Evolutionary conservation across 345 rosid species (phyloP), one percentile per base, ranked within the genome.

Genomic region (Syzygium aqueum): DNA sequence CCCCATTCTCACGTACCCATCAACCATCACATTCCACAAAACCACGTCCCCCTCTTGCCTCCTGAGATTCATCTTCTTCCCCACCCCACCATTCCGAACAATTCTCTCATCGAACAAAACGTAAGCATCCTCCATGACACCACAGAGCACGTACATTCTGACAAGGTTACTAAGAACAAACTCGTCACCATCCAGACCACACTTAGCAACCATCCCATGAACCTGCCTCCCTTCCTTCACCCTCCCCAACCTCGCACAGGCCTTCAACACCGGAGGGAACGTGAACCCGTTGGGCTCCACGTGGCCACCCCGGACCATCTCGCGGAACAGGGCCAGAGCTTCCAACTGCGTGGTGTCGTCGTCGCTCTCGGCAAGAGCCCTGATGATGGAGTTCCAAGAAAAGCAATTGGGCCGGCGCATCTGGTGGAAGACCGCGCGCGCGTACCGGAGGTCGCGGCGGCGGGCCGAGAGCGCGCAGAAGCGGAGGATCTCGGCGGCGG

Each of bases 361-460:
- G 56, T 88, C 91, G 46, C 89, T 84, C 85, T 95, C 97, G 16
- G 93, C 86, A 43, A 94, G 93, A 52, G 95, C 95, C 77, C 96
- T 91, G 89, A 95, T 91, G n/a, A 96, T 90, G 1, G 98, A 91
- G 88, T 96, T 96, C 94, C 95, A 96, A 65, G 98, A 94, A 88
- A 95, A 96, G 93, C 97, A 93, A 85, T 95, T 95, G 43, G 94
- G 94, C 7, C 89, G 87, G 46, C 67, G 89, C 90, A 96, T 93
- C 84, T 89, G 93, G 85, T 16, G 83, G 77, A 95, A 96, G 77
- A 95, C 88, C 89, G 91, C 92, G 33, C 84, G 85, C 1, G 95
- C 96, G 65, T 93, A 95, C 0, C 59, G 86, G 30, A 93, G 85
- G 88, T 93, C 91, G 7, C 91, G 93, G 77, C 86, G 92, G 73